Conservation (phyloP, 345 rosid species). For the Laguncularia racemosa region DNA sequence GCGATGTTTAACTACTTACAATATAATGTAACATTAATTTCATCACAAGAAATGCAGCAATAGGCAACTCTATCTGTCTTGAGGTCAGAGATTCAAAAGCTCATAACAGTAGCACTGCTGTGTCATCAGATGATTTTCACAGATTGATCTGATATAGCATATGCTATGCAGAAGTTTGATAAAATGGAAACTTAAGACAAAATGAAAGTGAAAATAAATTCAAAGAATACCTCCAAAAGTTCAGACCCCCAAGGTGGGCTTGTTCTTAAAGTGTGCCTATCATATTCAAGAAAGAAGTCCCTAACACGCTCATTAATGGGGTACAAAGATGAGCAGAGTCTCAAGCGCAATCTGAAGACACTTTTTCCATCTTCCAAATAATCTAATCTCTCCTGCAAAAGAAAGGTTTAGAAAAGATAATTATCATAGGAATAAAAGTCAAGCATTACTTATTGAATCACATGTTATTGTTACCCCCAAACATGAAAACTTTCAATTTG, state of each 20-base stretch:
- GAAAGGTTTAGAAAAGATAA: neutral
- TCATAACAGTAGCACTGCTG: too few relatives aligned
- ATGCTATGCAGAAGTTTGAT: neutral
- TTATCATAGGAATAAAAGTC: neutral
- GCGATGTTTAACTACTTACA: too few relatives aligned
- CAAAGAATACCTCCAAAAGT: slow-evolving; percentile 79
- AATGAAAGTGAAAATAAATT: slow-evolving; percentile 5
- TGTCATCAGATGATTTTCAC: too few relatives aligned
- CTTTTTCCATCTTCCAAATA: slow-evolving; percentile 95
- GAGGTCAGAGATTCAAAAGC: too few relatives aligned
- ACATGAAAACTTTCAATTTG: neutral
- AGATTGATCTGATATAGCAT: neutral
- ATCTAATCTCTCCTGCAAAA: slow-evolving; percentile 82
- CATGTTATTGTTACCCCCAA: too few relatives aligned
- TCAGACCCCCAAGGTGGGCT: slow-evolving; percentile 99
- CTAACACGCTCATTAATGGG: slow-evolving; percentile 91
- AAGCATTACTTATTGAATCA: neutral
- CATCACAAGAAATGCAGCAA: too few relatives aligned
- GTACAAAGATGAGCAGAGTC: slow-evolving; percentile 88
- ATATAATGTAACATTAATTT: too few relatives aligned
- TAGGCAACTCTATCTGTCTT: too few relatives aligned
- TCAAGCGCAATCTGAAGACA: slow-evolving; percentile 73
- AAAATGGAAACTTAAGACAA: neutral
- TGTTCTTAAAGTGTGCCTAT: slow-evolving; percentile 90
- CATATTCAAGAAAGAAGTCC: slow-evolving; percentile 97